phyloP scores from a whole-genome alignment of 108 stramenopile species.

The Cyclostephanos tholiformis region DNA sequence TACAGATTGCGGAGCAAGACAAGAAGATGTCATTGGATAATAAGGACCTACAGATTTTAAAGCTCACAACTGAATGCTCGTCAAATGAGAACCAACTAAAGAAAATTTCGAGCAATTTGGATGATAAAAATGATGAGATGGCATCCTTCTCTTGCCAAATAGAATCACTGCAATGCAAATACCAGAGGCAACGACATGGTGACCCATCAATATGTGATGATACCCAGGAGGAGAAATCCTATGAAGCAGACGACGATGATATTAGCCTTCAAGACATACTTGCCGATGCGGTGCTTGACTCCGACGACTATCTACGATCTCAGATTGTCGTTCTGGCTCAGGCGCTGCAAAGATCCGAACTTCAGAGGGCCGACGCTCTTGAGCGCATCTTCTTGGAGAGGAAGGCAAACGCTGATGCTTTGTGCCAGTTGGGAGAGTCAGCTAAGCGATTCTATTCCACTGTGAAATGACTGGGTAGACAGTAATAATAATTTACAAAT shows the following conservation, averaged over 20 bases:
- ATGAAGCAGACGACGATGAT: constrained; percentile 30
- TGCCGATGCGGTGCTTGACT: constrained; percentile 41
- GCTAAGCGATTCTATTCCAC: constrained; percentile 79
- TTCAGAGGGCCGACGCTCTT: constrained; percentile 67
- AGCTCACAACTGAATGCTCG: constrained; percentile 31
- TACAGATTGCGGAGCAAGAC: constrained; percentile 28
- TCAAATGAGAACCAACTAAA: constrained; percentile 22
- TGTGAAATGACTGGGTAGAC: constrained; percentile 34
- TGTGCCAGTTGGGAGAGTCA: constrained; percentile 62
- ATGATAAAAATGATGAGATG: constrained; percentile 27
- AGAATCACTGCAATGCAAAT: constrained; percentile 6
- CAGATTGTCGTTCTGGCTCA: constrained; percentile 66
- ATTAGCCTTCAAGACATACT: constrained; percentile 37
- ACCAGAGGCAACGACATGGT: constrained; percentile 6
- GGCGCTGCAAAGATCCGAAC: constrained; percentile 74
- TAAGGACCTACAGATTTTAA: constrained; percentile 45
- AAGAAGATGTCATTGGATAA: constrained; percentile 33
- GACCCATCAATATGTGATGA: constrained; percentile 18
- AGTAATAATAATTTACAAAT: not conserved
- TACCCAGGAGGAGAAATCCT: constrained; percentile 40
- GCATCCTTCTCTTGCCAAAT: constrained; percentile 8
- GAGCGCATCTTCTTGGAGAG: constrained; percentile 65
- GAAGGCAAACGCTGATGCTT: constrained; percentile 64
- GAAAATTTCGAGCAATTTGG: constrained; percentile 22
- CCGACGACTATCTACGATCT: constrained; percentile 56